These are phyloP conservation scores for Pyrus betulifolia DNA, from an alignment of 306 rosid genomes.

Conservation along the genomic window DNA sequence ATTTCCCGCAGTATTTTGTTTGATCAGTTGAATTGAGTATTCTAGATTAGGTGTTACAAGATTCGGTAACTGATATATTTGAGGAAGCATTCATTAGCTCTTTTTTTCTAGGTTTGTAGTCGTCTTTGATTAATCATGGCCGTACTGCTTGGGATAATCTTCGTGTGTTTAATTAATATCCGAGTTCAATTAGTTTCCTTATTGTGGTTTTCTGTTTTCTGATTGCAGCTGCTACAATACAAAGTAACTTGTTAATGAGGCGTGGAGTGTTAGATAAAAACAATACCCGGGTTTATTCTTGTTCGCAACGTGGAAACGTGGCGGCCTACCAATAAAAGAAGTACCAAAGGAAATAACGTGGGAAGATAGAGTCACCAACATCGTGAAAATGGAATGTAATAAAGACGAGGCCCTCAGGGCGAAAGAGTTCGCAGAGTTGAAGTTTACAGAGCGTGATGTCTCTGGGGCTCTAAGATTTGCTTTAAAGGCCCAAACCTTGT, in stretches of 20 bases:
- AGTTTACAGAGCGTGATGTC: slow-evolving; percentile 30
- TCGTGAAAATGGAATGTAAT: slow-evolving; percentile 52
- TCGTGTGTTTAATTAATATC: slow-evolving; percentile 10
- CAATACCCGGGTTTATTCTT: slow-evolving; percentile 6
- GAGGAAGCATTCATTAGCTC: slow-evolving; percentile 6
- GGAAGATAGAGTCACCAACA: slow-evolving; percentile 8
- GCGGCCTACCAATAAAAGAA: slow-evolving; percentile 12
- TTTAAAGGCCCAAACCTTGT: slow-evolving; percentile 47
- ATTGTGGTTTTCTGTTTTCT: slow-evolving; percentile 19
- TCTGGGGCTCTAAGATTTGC: slow-evolving; percentile 54
- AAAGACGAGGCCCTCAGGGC: slow-evolving; percentile 49
- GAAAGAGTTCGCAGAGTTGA: slow-evolving; percentile 64
- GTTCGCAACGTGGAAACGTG: slow-evolving; percentile 6
- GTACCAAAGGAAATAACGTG: slow-evolving; percentile 12
- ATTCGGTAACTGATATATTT: slow-evolving; percentile 16
- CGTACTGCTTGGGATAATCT: not conserved
- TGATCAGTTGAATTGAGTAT: slow-evolving; percentile 1
- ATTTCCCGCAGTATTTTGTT: not conserved
- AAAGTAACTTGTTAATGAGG: slow-evolving; percentile 19
- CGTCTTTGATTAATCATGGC: slow-evolving; percentile 2
- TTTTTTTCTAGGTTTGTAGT: slow-evolving; percentile 9
- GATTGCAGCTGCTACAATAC: slow-evolving; percentile 12
- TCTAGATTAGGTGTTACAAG: not conserved
- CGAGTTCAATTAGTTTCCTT: slow-evolving; percentile 23
- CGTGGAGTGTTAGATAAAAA: slow-evolving; percentile 8